Evolutionary conservation across 768 basidiomycete genomes (phyloP).

Genomic region (Favolaschia claudopus): DNA sequence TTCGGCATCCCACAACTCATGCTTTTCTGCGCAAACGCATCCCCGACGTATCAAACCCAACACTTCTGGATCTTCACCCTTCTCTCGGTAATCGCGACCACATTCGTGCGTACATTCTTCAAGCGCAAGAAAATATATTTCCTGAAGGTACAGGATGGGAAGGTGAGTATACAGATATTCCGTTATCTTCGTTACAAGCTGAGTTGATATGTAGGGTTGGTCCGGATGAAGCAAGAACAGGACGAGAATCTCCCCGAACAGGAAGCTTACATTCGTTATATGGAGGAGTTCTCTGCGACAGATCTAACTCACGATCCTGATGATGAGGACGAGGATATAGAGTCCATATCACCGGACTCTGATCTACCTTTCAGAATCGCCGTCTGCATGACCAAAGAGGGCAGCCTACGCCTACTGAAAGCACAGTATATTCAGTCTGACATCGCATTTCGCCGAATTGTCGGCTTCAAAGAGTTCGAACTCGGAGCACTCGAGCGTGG

Average conservation of each 20-base stretch:
- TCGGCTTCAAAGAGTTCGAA: constrained; percentile 38
- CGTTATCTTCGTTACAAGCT: not conserved
- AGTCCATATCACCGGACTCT: not conserved
- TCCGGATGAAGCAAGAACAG: constrained; percentile 3
- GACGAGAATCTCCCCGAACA: not conserved
- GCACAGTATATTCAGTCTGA: constrained; percentile 37
- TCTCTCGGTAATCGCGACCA: constrained; percentile 20
- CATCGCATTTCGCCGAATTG: constrained; percentile 15
- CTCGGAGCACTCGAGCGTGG: constrained; percentile 27
- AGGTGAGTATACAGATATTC: not conserved
- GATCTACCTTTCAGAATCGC: constrained; percentile 24
- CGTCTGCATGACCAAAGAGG: constrained; percentile 34
- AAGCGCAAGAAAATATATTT: not conserved
- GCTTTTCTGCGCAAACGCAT: not conserved
- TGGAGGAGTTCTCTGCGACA: not conserved
- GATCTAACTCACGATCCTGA: not conserved
- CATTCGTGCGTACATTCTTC: constrained; percentile 10
- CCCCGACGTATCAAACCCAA: constrained; percentile 2
- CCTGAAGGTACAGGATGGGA: constrained; percentile 16
- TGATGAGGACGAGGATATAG: constrained; percentile 3
- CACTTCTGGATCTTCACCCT: constrained; percentile 7
- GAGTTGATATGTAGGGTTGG: not conserved
- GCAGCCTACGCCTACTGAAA: constrained; percentile 23
- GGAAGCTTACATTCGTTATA: constrained; percentile 12
- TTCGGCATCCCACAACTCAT: constrained; percentile 4